Percentiles rank a stretch among this genome's conserved stretches.
phyloP scores from a whole-genome alignment of 495 filamentous ascomycete species.

The Aspergillus sparsus region DNA sequence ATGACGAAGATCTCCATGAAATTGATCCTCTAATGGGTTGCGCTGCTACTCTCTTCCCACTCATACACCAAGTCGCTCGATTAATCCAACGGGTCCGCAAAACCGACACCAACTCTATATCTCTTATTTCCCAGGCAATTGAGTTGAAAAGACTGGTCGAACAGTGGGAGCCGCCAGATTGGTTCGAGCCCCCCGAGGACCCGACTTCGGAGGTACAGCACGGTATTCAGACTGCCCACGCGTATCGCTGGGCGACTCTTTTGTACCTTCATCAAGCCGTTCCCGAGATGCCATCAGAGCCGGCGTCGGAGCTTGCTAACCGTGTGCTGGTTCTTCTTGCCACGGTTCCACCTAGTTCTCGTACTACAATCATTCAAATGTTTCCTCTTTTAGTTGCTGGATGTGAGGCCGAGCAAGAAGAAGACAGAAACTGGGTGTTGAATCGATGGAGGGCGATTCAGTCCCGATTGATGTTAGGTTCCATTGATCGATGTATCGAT shows the following conservation, averaged over 20 bases:
- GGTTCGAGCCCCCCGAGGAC: slow-evolving; percentile 66
- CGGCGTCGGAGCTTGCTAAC: slow-evolving; percentile 60
- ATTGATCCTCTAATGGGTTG: slow-evolving; percentile 79
- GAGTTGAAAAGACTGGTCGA: slow-evolving; percentile 65
- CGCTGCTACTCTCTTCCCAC: slow-evolving; percentile 69
- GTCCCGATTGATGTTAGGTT: slow-evolving; percentile 66
- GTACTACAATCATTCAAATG: slow-evolving; percentile 74
- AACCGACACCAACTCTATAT: slow-evolving; percentile 57
- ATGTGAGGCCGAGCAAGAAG: slow-evolving; percentile 61
- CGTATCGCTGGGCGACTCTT: slow-evolving; percentile 75
- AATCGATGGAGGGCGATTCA: slow-evolving; percentile 66
- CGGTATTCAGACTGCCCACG: slow-evolving; percentile 70
- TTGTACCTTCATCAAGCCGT: slow-evolving; percentile 78
- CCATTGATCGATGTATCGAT: slow-evolving; percentile 74
- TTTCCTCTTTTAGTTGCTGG: slow-evolving; percentile 74
- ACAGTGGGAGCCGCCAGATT: slow-evolving; percentile 60
- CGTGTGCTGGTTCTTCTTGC: slow-evolving; percentile 62
- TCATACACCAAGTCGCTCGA: slow-evolving; percentile 69
- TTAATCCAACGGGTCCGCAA: slow-evolving; percentile 66
- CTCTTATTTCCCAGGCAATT: slow-evolving; percentile 64
- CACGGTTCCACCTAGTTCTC: slow-evolving; percentile 61
- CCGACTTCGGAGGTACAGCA: slow-evolving; percentile 64
- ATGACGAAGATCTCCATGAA: slow-evolving; percentile 50
- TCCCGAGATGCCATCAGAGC: slow-evolving; percentile 66
- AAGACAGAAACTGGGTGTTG: slow-evolving; percentile 69